Conservation (phyloP, 2,329 filamentous ascomycete species). For the Magnaporthiopsis incrustans region DNA sequence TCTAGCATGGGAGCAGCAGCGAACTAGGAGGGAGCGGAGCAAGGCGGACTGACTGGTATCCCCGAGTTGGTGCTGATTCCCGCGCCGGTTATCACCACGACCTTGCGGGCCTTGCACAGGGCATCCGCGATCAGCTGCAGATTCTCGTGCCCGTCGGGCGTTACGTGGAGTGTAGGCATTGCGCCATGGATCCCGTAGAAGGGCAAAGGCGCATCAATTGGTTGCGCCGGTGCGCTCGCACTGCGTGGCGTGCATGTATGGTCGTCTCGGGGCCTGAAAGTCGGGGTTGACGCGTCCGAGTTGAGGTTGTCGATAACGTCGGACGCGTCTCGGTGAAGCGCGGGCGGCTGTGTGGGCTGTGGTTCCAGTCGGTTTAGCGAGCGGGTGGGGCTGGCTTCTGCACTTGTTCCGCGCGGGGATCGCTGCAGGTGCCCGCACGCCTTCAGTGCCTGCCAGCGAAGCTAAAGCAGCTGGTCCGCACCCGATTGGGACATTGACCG, state of each 20-base stretch:
- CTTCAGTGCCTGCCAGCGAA: not conserved
- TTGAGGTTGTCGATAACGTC: not conserved
- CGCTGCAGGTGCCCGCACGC: not conserved
- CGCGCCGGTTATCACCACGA: conserved; percentile 65
- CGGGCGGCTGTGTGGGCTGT: conserved; percentile 4
- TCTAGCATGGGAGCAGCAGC: not conserved
- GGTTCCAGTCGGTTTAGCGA: not conserved
- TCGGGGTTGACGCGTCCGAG: not conserved
- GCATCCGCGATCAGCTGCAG: conserved; percentile 59
- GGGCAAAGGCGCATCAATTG: not conserved
- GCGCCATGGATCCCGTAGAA: conserved; percentile 15
- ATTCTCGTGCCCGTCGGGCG: conserved; percentile 39
- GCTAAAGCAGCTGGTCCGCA: not conserved
- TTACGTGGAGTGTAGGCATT: conserved; percentile 54
- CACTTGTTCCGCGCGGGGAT: not conserved
- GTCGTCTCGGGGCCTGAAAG: not conserved
- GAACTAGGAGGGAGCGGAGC: not conserved
- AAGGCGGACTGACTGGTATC: conserved; percentile 51
- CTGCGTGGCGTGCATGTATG: not conserved
- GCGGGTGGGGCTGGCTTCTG: not conserved
- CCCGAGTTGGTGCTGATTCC: conserved; percentile 71
- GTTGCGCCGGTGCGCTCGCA: not conserved
- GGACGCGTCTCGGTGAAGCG: not conserved
- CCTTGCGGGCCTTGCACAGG: conserved; percentile 56
- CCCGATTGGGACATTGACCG: not conserved